Evolutionary conservation across 495 filamentous ascomycete genomes (phyloP), one percentile per base, ranked within the genome.

Genomic region (Talaromyces ruber): DNA sequence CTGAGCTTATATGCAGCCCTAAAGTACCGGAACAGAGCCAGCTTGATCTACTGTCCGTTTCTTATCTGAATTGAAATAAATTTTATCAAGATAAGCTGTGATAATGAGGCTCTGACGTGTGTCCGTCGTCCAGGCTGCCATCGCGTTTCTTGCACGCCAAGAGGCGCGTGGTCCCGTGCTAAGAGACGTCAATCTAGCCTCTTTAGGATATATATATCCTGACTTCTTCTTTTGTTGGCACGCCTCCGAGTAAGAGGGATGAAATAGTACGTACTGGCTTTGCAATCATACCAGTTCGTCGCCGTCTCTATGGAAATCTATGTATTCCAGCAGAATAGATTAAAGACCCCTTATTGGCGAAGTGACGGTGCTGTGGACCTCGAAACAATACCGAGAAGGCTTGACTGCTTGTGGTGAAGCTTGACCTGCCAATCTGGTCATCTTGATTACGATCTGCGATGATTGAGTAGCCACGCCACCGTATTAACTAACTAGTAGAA

Each of bases 111-210:
- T 47, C 43, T 21, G 43, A 47, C 43, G 39, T 45, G 43, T 22
- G n/a, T 45, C n/a, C 8, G 4, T 47, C 7, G 6, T 34, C 21
- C 29, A 56, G 25, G 29, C 60, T 18, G 34, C 26, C 58, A 60
- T 60, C 58, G 58, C 58, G 58, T 60, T n/a, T 29, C 11, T 16
- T 29, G 52, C 43, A 24, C 51, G 60, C 47, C 28, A 56, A 53
- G 51, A 59, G 30, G 52, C 47, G 60, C 45, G 37, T 61, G 45
- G 47, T 50, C 59, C 37, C 59, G 59, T 53, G 59, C 56, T 39
- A 28, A 32, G 4, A 59, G 26, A 28, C 8, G 4, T 3, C 51
- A 54, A 54, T 54, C 51, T 54, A 54, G 24, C 51, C 51, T 54
- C 28, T 54, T 54, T 29, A 16, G 51, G 26, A 25, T 28, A 54